Percentiles rank a stretch among this genome's conserved stretches.
Evolutionary conservation across 768 basidiomycete species (phyloP).

Genomic region (Russula lepida): DNA sequence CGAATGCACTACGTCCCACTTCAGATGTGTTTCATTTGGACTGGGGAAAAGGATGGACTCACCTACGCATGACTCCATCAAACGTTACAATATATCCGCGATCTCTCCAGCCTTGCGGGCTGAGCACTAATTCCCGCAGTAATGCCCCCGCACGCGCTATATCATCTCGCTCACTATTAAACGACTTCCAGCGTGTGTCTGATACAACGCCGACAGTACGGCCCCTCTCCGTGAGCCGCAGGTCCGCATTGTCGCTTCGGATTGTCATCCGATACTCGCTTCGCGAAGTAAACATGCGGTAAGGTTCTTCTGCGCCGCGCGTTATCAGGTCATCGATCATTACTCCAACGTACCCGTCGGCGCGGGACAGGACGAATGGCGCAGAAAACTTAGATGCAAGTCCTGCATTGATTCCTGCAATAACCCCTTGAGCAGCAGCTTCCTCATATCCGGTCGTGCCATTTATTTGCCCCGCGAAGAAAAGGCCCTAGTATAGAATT

Average conservation of each 20-base stretch:
- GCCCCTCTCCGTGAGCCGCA: constrained; percentile 74
- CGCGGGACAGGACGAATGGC: constrained; percentile 63
- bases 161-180: constrained; percentile 28
- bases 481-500: constrained; percentile 29
- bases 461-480: constrained; percentile 32
- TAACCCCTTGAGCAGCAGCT: constrained; percentile 82
- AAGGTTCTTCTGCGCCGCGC: constrained; percentile 87
- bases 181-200: constrained; percentile 37
- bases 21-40: not conserved
- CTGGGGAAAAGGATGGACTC: not conserved
- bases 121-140: constrained; percentile 31
- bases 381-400: constrained; percentile 48
- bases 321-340: constrained; percentile 88
- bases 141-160: constrained; percentile 29
- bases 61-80: constrained; percentile 43
- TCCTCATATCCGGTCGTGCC: constrained; percentile 94
- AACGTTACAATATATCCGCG: constrained; percentile 34
- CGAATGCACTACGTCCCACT: constrained; percentile 50
- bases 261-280: constrained; percentile 87
- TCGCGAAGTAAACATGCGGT: constrained; percentile 89
- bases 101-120: constrained; percentile 40
- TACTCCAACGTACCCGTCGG: constrained; percentile 81
- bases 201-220: constrained; percentile 35
- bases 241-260: constrained; percentile 83
- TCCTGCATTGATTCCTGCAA: constrained; percentile 86